These are phyloP conservation scores for Aegilops sharonensis DNA, from an alignment of 176 grass and related monocot genomes.

Conservation along the genomic window DNA sequence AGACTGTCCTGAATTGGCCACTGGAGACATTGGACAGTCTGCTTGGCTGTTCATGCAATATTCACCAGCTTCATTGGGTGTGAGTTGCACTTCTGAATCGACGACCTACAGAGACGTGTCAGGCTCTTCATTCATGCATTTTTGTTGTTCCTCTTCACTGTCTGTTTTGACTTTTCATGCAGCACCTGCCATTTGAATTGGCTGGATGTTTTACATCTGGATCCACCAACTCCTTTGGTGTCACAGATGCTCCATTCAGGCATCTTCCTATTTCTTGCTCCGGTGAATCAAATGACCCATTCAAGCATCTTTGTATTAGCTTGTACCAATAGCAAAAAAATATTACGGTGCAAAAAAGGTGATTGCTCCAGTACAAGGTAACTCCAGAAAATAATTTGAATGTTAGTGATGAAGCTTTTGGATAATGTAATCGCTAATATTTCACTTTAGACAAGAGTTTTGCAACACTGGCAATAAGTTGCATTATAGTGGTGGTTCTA, in stretches of 20 bases:
- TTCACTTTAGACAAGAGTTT: not conserved
- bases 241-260: conserved; percentile 5
- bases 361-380: not conserved
- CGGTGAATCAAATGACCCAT: not conserved
- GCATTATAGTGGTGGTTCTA: not conserved
- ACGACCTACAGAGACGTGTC: not conserved
- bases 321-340: not conserved
- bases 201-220: not conserved
- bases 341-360: not conserved
- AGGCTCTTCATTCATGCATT: conserved; percentile 11
- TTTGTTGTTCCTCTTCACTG: not conserved
- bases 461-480: not conserved
- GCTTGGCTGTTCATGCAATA: not conserved
- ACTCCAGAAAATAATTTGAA: not conserved
- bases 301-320: conserved; percentile 9
- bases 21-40: not conserved
- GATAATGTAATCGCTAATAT: not conserved
- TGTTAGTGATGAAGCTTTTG: too few species aligned
- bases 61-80: not conserved
- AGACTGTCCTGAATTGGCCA: not conserved
- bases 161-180: conserved; percentile 3
- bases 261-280: not conserved
- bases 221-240: not conserved
- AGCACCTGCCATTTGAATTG: not conserved
- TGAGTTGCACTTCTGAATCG: not conserved